These are phyloP conservation scores for Fusarium albosuccineum DNA, from an alignment of 2,329 filamentous ascomycete genomes.

Conservation along the genomic window DNA sequence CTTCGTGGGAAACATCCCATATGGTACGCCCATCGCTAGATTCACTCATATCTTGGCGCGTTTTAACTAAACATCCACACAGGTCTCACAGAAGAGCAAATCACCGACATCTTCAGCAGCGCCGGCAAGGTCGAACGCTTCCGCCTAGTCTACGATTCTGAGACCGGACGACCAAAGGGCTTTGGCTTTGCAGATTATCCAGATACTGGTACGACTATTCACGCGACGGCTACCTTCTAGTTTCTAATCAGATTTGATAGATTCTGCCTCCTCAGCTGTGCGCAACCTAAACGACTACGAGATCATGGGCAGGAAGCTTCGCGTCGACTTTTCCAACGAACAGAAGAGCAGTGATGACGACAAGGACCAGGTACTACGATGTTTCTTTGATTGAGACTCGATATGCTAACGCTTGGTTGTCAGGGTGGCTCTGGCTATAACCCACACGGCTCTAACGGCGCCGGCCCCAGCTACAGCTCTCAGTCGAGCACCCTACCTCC, in stretches of 20 bases:
- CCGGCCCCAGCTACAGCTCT: constrained; percentile 50
- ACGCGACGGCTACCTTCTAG: neutral
- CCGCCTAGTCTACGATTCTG: constrained; percentile 92
- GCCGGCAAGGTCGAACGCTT: constrained; percentile 94
- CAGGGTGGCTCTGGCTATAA: constrained; percentile 42
- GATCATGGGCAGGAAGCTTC: constrained; percentile 92
- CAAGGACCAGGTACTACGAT: constrained; percentile 34
- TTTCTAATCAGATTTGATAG: constrained; percentile 52
- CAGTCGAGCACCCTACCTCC: constrained; percentile 74
- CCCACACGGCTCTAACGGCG: constrained; percentile 51
- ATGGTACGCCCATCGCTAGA: constrained; percentile 64
- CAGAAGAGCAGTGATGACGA: constrained; percentile 77
- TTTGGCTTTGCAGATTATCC: constrained; percentile 98
- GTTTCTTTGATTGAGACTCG: neutral
- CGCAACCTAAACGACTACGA: constrained; percentile 96
- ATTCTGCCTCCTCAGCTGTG: constrained; percentile 90
- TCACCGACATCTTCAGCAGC: constrained; percentile 91
- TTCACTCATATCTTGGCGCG: constrained; percentile 1
- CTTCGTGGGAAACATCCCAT: constrained; percentile 89
- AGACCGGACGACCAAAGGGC: constrained; percentile 93
- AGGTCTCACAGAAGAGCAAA: constrained; percentile 97
- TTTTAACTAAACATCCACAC: constrained; percentile 39
- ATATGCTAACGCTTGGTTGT: neutral
- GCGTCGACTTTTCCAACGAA: constrained; percentile 97
- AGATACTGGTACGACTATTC: constrained; percentile 75